Conservation (phyloP, 768 basidiomycete species). For the Auriscalpium microsporum region DNA sequence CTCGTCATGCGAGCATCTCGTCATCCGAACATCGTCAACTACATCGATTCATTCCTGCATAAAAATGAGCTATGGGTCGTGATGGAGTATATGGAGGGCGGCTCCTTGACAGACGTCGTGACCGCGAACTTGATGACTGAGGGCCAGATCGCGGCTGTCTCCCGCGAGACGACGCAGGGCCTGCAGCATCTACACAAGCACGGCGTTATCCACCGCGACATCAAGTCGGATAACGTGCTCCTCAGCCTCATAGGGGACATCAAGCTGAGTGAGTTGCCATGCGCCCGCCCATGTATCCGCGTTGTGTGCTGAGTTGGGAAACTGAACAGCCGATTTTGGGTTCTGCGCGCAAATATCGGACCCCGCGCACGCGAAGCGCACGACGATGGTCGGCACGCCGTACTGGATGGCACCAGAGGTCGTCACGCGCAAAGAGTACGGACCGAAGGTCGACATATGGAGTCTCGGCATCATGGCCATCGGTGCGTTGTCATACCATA, state of each 20-base stretch:
- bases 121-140: constrained; percentile 96
- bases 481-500: constrained; percentile 37
- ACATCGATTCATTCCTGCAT: constrained; percentile 96
- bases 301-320: neutral
- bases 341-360: constrained; percentile 97
- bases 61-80: constrained; percentile 99
- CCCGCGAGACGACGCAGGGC: constrained; percentile 86
- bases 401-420: constrained; percentile 99
- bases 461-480: constrained; percentile 94
- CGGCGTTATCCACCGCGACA: constrained; percentile 97
- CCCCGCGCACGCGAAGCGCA: constrained; percentile 74
- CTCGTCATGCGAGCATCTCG: constrained; percentile 95
- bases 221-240: constrained; percentile 97
- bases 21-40: constrained; percentile 99
- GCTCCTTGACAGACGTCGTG: constrained; percentile 89
- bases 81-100: constrained; percentile 99
- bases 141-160: constrained; percentile 96
- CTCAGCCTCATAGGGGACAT: constrained; percentile 91
- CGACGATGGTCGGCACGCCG: constrained; percentile 97
- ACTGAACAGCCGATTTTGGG: constrained; percentile 81
- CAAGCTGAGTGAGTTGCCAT: constrained; percentile 76
- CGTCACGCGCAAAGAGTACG: constrained; percentile 95
- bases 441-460: constrained; percentile 98
- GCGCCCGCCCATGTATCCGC: neutral
- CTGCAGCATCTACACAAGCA: constrained; percentile 92